Evolutionary conservation across 441 rosid genomes (phyloP), one percentile per base, ranked within the genome.

Genomic region (Mallotus repandus): DNA sequence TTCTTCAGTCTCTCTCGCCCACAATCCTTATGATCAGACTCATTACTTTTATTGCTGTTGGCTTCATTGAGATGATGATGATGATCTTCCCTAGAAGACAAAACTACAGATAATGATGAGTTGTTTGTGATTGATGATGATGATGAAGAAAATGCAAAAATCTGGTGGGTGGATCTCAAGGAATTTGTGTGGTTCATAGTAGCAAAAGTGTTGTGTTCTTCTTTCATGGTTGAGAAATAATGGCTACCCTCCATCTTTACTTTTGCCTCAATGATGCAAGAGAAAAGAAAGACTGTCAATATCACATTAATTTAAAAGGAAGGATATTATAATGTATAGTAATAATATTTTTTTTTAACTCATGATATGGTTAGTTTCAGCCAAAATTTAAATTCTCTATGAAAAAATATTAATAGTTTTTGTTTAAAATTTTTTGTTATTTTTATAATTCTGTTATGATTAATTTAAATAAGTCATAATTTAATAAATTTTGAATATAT

Each of bases 1-100:
- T 84, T 84, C 82, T 86, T 86, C 43, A 89, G 80, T 82, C 88
- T 85, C 75, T 92, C 95, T 2, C 90, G 86, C 67, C 91, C 93
- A 4, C 62, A 48, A 45, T 79, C 76, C 57, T 57, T 57, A 0
- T 2, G 29, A 25, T 25, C 29, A 25, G 2, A 25, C 29, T 25
- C 29, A 25, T 25, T 25, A 25, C 29, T 25, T 25, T 2, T 25
- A 25, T 25, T 25, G 29, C 29, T 25, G 29, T 25, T 25, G 29
- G 29, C 29, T 25, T 25, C 29, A 25, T 25, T 25, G 29, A 25
- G 46, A 18, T 32, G 64, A 5, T 29, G 11, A 12, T n/a, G 14
- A 2, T 14, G 18, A 52, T 22, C 69, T 18, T 21, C 48, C 9
- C 32, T 57, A 13, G 50, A 9, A 6, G 70, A 50, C 55, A 22